These are phyloP conservation scores for Bjerkandera adusta DNA, from an alignment of 1,284 basidiomycete species.

Conservation along the genomic window DNA sequence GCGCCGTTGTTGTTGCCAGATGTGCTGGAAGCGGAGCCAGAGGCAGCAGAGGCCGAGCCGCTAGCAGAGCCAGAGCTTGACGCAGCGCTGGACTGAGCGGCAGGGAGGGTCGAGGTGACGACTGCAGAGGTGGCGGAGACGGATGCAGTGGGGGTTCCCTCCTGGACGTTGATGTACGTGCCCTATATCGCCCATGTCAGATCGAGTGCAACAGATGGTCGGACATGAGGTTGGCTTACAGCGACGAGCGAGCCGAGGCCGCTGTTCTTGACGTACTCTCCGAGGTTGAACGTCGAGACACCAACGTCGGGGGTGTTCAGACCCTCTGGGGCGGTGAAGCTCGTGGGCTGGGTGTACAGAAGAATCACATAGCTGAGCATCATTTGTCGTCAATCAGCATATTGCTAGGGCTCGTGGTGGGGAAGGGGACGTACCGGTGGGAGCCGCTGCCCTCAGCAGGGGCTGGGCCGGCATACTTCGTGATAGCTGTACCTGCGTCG, in stretches of 20 bases:
- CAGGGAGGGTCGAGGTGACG: conserved; percentile 56
- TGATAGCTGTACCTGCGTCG: conserved; percentile 52
- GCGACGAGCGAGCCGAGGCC: conserved; percentile 58
- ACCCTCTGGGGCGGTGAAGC: conserved; percentile 60
- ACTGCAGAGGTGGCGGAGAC: conserved; percentile 61
- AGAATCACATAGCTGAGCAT: conserved; percentile 61
- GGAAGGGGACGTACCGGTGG: conserved; percentile 49
- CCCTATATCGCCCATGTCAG: conserved; percentile 40
- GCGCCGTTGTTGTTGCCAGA: conserved; percentile 9
- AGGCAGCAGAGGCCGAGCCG: too few relatives aligned
- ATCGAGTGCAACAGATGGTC: conserved; percentile 24
- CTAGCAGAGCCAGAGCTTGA: conserved; percentile 14
- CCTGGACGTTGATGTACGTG: conserved; percentile 76
- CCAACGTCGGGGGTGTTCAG: conserved; percentile 48
- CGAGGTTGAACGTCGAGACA: conserved; percentile 52
- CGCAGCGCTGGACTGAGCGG: conserved; percentile 20
- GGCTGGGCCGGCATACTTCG: conserved; percentile 71
- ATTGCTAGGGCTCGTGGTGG: not conserved
- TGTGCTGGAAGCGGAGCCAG: conserved; percentile 1
- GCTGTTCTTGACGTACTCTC: conserved; percentile 51
- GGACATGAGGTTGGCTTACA: conserved; percentile 34
- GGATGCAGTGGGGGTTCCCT: conserved; percentile 55
- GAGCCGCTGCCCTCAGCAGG: conserved; percentile 67
- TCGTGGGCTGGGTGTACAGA: conserved; percentile 58
- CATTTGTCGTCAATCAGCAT: conserved; percentile 1